Conservation (phyloP, 2,329 filamentous ascomycete genomes). For the Elsinoe necatrix region DNA sequence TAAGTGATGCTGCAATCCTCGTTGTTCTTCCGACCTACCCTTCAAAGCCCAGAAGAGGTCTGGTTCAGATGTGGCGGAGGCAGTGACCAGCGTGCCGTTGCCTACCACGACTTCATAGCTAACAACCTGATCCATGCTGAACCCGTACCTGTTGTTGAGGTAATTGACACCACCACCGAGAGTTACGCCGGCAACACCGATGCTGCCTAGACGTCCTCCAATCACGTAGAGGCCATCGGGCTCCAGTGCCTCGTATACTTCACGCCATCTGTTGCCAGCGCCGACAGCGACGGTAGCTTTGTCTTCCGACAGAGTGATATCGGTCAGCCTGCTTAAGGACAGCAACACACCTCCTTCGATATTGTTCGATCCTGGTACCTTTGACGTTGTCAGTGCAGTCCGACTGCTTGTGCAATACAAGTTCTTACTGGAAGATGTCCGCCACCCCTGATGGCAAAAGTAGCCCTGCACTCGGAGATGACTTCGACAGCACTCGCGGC, state of each 20-base stretch:
- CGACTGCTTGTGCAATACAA: not conserved
- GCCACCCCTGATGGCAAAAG: constrained; percentile 15
- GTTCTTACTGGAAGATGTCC: constrained; percentile 14
- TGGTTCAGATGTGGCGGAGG: constrained; percentile 36
- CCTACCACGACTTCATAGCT: constrained; percentile 21
- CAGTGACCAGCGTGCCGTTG: constrained; percentile 32
- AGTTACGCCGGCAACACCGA: constrained; percentile 1
- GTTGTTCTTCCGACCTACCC: constrained; percentile 25
- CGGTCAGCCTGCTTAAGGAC: constrained; percentile 1
- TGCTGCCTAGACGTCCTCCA: not conserved
- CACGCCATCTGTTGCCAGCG: constrained; percentile 10
- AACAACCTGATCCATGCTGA: constrained; percentile 25
- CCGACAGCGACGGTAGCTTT: constrained; percentile 18
- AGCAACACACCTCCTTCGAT: constrained; percentile 24
- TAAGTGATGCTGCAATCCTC: too few species aligned
- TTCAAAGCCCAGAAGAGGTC: constrained; percentile 44
- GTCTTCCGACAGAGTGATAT: constrained; percentile 1
- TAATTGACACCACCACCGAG: constrained; percentile 25
- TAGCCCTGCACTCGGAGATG: not conserved
- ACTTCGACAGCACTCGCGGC: constrained; percentile 5
- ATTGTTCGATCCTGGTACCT: constrained; percentile 20
- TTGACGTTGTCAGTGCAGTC: not conserved
- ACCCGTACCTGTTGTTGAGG: constrained; percentile 23
- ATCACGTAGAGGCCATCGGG: not conserved
- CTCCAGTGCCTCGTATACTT: not conserved